Percentiles rank a stretch among this genome's conserved stretches.
These are phyloP conservation scores for Lecanosticta acicola DNA, from an alignment of 2,329 filamentous ascomycete species.

Conservation along the genomic window DNA sequence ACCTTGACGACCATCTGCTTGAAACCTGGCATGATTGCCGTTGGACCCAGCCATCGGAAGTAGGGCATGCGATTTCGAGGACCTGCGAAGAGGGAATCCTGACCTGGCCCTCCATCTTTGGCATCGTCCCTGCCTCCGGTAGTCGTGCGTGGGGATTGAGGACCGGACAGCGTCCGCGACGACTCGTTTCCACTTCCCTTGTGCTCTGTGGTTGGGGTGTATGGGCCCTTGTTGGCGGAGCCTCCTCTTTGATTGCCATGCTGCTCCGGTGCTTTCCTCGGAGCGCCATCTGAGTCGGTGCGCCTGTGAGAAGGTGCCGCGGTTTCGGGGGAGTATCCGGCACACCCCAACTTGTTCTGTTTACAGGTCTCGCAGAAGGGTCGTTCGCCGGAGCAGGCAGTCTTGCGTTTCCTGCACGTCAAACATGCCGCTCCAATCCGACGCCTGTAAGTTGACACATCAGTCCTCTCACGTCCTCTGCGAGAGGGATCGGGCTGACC, in stretches of 20 bases:
- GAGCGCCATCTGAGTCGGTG: conserved; percentile 12
- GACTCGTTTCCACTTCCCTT: conserved; percentile 7
- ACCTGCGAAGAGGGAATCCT: conserved; percentile 27
- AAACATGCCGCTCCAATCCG: conserved; percentile 67
- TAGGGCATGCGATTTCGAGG: conserved; percentile 68
- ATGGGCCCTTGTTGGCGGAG: neutral
- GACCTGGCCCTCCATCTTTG: conserved; percentile 10
- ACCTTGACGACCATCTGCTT: conserved; percentile 87
- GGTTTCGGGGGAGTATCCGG: conserved; percentile 41
- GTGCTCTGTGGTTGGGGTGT: neutral
- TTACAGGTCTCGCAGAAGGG: conserved; percentile 43
- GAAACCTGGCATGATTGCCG: conserved; percentile 84
- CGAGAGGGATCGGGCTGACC: neutral
- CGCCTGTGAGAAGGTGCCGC: conserved; percentile 14
- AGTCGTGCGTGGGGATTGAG: conserved; percentile 10
- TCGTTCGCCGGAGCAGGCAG: conserved; percentile 43
- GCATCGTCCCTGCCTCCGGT: conserved; percentile 4
- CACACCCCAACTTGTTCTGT: conserved; percentile 45
- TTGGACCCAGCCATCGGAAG: conserved; percentile 85
- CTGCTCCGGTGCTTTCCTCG: conserved; percentile 5
- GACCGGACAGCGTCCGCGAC: conserved; percentile 9
- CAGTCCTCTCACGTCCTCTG: neutral
- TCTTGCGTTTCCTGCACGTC: conserved; percentile 47
- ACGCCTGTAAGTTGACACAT: conserved; percentile 42
- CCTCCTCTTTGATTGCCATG: conserved; percentile 2